These are phyloP conservation scores for Gossypium ekmanianum DNA, from an alignment of 345 rosid species.

Conservation along the genomic window DNA sequence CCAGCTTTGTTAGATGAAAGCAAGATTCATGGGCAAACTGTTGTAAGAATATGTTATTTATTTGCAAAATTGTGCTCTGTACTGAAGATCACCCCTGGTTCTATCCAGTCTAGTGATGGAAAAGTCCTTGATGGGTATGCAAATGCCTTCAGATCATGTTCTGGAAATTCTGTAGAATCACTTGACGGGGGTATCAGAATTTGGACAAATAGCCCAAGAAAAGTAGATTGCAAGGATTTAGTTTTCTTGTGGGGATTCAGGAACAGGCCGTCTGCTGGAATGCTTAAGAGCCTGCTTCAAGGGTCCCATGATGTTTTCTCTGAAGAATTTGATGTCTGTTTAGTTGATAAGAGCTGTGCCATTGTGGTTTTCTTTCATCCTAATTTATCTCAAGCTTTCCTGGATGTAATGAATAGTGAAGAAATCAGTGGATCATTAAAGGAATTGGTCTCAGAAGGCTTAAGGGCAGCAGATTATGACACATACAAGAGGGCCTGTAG, in stretches of 20 bases:
- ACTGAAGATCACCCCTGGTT: constrained; percentile 36
- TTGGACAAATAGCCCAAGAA: constrained; percentile 50
- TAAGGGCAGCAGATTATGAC: constrained; percentile 53
- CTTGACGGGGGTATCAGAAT: constrained; percentile 45
- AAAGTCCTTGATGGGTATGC: constrained; percentile 31
- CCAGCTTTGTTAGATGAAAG: neutral
- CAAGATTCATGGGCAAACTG: constrained; percentile 54
- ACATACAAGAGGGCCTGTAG: constrained; percentile 61
- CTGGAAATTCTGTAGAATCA: constrained; percentile 24
- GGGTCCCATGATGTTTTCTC: constrained; percentile 47
- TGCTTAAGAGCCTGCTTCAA: constrained; percentile 57
- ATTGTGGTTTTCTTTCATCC: constrained; percentile 61
- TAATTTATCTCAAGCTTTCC: constrained; percentile 41
- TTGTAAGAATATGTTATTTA: constrained; percentile 57
- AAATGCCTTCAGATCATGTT: constrained; percentile 32
- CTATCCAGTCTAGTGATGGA: constrained; percentile 26
- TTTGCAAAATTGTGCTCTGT: constrained; percentile 65
- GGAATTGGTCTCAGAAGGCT: constrained; percentile 71
- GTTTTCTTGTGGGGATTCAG: constrained; percentile 80
- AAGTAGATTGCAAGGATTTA: constrained; percentile 55
- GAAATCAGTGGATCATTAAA: constrained; percentile 40
- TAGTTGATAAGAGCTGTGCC: constrained; percentile 69
- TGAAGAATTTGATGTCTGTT: constrained; percentile 47
- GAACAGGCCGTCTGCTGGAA: constrained; percentile 43
- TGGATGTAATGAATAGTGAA: constrained; percentile 39